These are phyloP conservation scores for Aspergillus chevalieri DNA, from an alignment of 2,329 filamentous ascomycete species.

Conservation along the genomic window DNA sequence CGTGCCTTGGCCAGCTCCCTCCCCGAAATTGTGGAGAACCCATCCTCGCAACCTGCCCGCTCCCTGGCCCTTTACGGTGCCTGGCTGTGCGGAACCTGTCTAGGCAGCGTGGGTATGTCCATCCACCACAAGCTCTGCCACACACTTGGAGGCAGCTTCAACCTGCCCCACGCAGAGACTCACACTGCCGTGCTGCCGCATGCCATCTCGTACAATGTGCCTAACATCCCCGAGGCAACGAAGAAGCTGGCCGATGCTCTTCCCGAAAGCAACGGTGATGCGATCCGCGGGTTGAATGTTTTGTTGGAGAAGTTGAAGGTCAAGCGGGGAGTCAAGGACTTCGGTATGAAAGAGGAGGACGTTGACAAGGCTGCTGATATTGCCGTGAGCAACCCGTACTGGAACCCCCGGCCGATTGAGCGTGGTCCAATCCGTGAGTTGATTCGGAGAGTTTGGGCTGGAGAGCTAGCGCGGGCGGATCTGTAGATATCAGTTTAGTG, in stretches of 20 bases:
- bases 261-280: slow-evolving; percentile 54
- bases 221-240: slow-evolving; percentile 49
- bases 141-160: slow-evolving; percentile 57
- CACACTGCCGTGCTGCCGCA: slow-evolving; percentile 60
- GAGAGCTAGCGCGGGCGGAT: slow-evolving; percentile 51
- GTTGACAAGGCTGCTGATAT: slow-evolving; percentile 57
- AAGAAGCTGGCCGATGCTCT: slow-evolving; percentile 48
- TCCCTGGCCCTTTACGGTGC: slow-evolving; percentile 55
- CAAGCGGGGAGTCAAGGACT: slow-evolving; percentile 48
- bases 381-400: slow-evolving; percentile 53
- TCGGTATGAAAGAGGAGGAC: slow-evolving; percentile 56
- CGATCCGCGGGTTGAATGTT: slow-evolving; percentile 52
- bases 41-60: slow-evolving; percentile 43
- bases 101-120: slow-evolving; percentile 57
- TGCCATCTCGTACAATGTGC: slow-evolving; percentile 57
- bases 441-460: slow-evolving; percentile 56
- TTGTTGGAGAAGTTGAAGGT: slow-evolving; percentile 51
- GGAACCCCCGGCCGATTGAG: slow-evolving; percentile 54
- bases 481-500: slow-evolving; percentile 31
- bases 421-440: slow-evolving; percentile 49
- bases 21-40: slow-evolving; percentile 46
- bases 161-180: slow-evolving; percentile 60
- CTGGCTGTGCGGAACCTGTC: slow-evolving; percentile 58
- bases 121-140: slow-evolving; percentile 65
- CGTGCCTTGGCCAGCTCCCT: slow-evolving; percentile 49